Evolutionary conservation across 1,284 basidiomycete species (phyloP), one percentile per base, ranked within the genome.

Genomic region (Ceratobasidium sp.): DNA sequence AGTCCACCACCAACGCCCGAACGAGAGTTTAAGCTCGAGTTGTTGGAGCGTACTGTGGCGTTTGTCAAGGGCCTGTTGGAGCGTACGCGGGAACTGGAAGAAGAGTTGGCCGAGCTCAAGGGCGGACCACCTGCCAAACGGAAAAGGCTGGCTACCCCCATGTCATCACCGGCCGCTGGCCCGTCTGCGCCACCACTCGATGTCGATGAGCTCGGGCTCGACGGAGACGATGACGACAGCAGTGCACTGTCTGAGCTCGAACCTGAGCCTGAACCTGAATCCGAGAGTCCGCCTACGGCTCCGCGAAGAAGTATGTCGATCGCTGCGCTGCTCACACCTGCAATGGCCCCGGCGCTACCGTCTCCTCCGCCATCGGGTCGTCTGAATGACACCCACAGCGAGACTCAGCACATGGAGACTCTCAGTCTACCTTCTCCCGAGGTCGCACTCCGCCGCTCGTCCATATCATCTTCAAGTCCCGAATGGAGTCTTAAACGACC

Each of bases 21-120:
- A 3, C 74, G 73, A 5, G 78, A 78, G n/a, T 74, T 79, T 73
- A 79, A 79, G 74, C 74, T 79, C 30, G 78, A 79, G 57, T 74
- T 79, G 10, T 59, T 79, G 26, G 76, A 79, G 75, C 58, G 76
- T 21, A 76, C 74, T 14, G 74, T 76, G 26, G 36, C 64, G 26
- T 76, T 74, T 57, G 71, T 76, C 34, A 30, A 65, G 12, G 71
- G 71, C 43, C 48, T 76, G 57, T 57, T 74, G 18, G 48, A 71
- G 14, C 57, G 69, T n/a, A 73, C 75, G 4, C 32, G 65, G 41
- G 39, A 53, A 50, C 39, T 74, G 28, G 76, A 76, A 58, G 45
- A 43, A 12, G 55, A 72, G 69, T 32, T 57, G 52, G 26, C n/a
- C 32, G 71, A 62, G 26, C 43, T 72, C 14, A 30, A 58, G 48